phyloP scores from a whole-genome alignment of 2,329 filamentous ascomycete species.

The Trichoderma breve region DNA sequence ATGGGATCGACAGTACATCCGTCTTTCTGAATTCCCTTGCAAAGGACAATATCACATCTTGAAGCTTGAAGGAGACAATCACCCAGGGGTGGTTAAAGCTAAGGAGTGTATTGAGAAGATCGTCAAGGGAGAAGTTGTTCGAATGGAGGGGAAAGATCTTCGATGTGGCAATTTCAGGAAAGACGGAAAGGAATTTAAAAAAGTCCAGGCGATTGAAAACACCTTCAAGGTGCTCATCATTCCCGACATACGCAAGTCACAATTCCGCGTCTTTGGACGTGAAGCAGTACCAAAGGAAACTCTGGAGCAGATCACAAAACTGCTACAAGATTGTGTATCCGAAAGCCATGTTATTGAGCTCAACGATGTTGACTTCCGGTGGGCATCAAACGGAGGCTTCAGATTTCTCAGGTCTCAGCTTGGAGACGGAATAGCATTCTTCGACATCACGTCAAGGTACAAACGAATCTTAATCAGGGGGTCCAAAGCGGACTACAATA shows the following conservation, averaged over 20 bases:
- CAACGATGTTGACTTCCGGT: constrained; percentile 26
- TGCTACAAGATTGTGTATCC: not conserved
- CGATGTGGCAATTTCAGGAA: not conserved
- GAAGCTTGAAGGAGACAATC: constrained; percentile 14
- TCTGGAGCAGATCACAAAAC: not conserved
- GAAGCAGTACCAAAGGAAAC: not conserved
- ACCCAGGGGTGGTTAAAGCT: not conserved
- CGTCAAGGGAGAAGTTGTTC: not conserved
- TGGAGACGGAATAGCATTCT: constrained; percentile 22
- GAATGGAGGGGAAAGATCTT: constrained; percentile 1
- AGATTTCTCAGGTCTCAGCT: constrained; percentile 27
- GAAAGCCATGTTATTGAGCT: constrained; percentile 30
- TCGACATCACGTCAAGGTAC: constrained; percentile 33
- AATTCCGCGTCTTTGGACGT: constrained; percentile 1
- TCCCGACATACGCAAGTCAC: constrained; percentile 1
- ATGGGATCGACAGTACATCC: not conserved
- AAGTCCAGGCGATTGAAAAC: not conserved
- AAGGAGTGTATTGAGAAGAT: not conserved
- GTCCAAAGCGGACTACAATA: constrained; percentile 20
- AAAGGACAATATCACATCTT: not conserved
- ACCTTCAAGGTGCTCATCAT: not conserved
- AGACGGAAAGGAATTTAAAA: not conserved
- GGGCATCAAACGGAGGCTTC: constrained; percentile 35
- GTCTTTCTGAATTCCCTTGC: not conserved
- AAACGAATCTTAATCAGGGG: constrained; percentile 28